These are phyloP conservation scores for Hemileccinum rubropunctum DNA, from an alignment of 768 basidiomycete genomes.

Conservation along the genomic window DNA sequence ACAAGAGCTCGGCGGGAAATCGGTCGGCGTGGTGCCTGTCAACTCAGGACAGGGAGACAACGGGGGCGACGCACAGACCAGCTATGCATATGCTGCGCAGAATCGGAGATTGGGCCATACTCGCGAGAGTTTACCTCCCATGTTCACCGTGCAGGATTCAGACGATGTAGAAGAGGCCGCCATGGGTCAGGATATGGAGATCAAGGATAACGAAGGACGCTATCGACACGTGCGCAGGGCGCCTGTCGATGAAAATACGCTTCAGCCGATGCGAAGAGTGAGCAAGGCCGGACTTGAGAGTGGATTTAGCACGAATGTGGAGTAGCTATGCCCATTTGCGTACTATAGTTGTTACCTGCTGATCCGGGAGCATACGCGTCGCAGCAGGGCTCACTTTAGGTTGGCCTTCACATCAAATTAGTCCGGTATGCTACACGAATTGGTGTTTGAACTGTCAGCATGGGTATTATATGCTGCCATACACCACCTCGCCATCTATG, in stretches of 20 bases:
- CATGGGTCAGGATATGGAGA: slow-evolving; percentile 82
- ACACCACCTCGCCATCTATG: slow-evolving; percentile 68
- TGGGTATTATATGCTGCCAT: slow-evolving; percentile 42
- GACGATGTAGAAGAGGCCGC: slow-evolving; percentile 34
- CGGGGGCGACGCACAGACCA: slow-evolving; percentile 29
- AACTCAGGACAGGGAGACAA: slow-evolving; percentile 16
- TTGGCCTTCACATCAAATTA: neutral
- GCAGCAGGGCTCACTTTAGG: too few relatives aligned
- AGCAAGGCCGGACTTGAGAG: slow-evolving; percentile 94
- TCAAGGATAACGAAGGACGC: slow-evolving; percentile 80
- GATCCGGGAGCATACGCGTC: neutral
- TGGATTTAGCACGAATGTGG: slow-evolving; percentile 25
- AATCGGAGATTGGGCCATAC: slow-evolving; percentile 59
- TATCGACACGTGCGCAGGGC: slow-evolving; percentile 86
- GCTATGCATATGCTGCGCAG: slow-evolving; percentile 44
- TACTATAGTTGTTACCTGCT: slow-evolving; percentile 5
- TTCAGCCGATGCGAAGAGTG: slow-evolving; percentile 87
- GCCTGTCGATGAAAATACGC: slow-evolving; percentile 82
- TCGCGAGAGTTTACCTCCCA: slow-evolving; percentile 61
- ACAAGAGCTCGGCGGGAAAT: slow-evolving; percentile 70
- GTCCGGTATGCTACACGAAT: slow-evolving; percentile 1
- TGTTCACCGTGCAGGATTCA: slow-evolving; percentile 24
- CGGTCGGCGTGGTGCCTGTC: slow-evolving; percentile 23
- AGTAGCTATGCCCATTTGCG: slow-evolving; percentile 18
- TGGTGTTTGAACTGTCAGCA: too few relatives aligned